phyloP scores from a whole-genome alignment of 2,329 filamentous ascomycete genomes.

The Penicillium brasilianum region DNA sequence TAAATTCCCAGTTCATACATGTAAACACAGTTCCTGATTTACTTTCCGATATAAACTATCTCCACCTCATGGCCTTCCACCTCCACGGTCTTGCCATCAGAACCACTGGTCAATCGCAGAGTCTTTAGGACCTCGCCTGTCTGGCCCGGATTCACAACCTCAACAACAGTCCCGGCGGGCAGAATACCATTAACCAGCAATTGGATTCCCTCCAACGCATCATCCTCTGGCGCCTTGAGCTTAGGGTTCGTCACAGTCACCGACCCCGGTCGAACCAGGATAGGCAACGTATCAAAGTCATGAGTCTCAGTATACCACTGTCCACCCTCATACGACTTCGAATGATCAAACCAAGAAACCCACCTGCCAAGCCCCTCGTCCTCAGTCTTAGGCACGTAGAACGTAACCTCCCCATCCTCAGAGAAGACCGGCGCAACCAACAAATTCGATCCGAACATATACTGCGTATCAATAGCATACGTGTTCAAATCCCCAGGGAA shows the following conservation, averaged over 20 bases:
- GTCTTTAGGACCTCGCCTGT: conserved; percentile 34
- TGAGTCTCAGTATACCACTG: conserved; percentile 67
- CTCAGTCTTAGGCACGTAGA: conserved; percentile 62
- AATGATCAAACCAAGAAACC: conserved; percentile 56
- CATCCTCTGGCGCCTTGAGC: conserved; percentile 34
- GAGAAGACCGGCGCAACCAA: conserved; percentile 69
- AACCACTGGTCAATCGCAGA: conserved; percentile 23
- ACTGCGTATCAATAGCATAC: conserved; percentile 72
- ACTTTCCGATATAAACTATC: conserved; percentile 26
- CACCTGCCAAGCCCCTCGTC: conserved; percentile 57
- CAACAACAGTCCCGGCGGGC: conserved; percentile 25
- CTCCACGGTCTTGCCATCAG: conserved; percentile 24
- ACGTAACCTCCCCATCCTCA: conserved; percentile 66
- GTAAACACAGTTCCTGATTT: background rate
- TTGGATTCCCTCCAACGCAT: conserved; percentile 38
- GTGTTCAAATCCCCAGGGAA: conserved; percentile 72
- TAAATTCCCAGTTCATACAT: background rate
- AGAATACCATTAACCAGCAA: conserved; percentile 38
- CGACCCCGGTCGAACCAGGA: conserved; percentile 60
- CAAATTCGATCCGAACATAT: conserved; percentile 71
- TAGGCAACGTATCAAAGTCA: conserved; percentile 62
- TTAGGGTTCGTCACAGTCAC: conserved; percentile 37
- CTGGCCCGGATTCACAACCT: conserved; percentile 35
- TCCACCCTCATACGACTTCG: conserved; percentile 44
- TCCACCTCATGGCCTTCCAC: conserved; percentile 30